Base-by-base conservation (phyloP, 2,329 filamentous ascomycete species). In the Sporothrix globosa region DNA sequence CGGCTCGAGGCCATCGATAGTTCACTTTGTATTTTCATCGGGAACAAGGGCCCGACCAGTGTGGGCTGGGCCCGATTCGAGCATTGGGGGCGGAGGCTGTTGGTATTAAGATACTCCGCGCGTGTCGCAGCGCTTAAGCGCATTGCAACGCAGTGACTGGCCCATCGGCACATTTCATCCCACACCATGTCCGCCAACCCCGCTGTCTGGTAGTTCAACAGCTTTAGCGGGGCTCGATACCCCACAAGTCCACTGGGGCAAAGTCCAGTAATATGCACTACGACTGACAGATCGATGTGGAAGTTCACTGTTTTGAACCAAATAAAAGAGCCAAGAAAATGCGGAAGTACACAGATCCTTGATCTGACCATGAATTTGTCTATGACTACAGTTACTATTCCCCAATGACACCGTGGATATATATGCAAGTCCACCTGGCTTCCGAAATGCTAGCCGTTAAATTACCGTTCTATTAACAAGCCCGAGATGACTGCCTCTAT, bases 61-160 rank as follows among this genome's bases (percentile, higher is more conserved):
- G 14, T 44, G 6, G 39, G 46, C 10, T 65, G 41, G n/a, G 41
- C n/a, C 21, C 60, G 39, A 44, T 61, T 21, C n/a, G 30, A 19
- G 34, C 17, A 9, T 41, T 39, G 27, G 21, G 19, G 17, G 14
- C 10, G 34, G 14, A 11, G n/a, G 19, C 50, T 53, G 50, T 58
- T 27, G 58, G 39, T 63, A 46, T 61, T 61, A 63, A 63, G 58
- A 63, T 63, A 63, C 58, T 46, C 58, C 58, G 39, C 39, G 58
- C 54, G 54, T 17, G 24, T 30, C 4, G 11, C 11, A 54, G 4
- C 27, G 6, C 52, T 34, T 58, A n/a, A 46, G 19, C n/a, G 44
- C 44, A 50, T 19, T n/a, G 19, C 19, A 14, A 19, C 46, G 46
- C 46, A n/a, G 19, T n/a, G 4, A 3, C 17, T 4, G 19, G 6